Base-by-base conservation (phyloP, 2,329 filamentous ascomycete species). In the Penicillium sp. region DNA sequence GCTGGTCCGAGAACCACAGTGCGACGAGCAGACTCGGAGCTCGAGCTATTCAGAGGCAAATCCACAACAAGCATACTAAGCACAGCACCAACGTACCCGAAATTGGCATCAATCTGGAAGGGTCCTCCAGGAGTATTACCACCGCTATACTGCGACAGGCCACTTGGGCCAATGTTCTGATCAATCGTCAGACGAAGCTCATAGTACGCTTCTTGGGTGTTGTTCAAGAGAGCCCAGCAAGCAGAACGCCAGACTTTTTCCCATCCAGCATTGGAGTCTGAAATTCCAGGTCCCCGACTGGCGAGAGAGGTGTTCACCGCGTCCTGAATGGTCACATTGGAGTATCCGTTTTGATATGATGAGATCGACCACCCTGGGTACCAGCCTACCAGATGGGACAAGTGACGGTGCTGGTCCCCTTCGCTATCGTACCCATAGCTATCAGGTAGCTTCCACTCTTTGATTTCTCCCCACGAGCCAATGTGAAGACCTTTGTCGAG, bases 161-260 rank as follows among this genome's bases (percentile, higher is more conserved):
- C 59, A 56, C 58, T 61, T 2, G 6, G 52, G 14, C 56, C 59
- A 19, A 61, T 54, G 13, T 61, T 61, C 35, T 61, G 47, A 31
- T 51, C 39, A n/a, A 61, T 59, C 3, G 52, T 53, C 36, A 56
- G 54, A 14, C 59, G 56, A n/a, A 61, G 31, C 27, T 61, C 59
- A 24, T 53, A 62, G 18, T 57, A 55, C 0, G 84, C 82, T 56
- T 70, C 61, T 0, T 77, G 77, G 0, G 82, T 82, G 10, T 84
- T 75, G 55, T 85, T 84, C 0, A 86, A 73, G 0, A 81, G 70
- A 0, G 83, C 82, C 83, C 83, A 86, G 69, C 82, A 85, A 0
- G 84, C 83, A 0, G 79, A 70, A 0, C 84, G 79, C 84, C 84
- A 86, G 0, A 85, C 80, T 60, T 86, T 86, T 18, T 77, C 82